A percentile compares a stretch with the other conserved stretches of the same genome.
These are phyloP conservation scores for Claviceps spartinae DNA, from an alignment of 2,329 filamentous ascomycete species.

Conservation along the genomic window DNA sequence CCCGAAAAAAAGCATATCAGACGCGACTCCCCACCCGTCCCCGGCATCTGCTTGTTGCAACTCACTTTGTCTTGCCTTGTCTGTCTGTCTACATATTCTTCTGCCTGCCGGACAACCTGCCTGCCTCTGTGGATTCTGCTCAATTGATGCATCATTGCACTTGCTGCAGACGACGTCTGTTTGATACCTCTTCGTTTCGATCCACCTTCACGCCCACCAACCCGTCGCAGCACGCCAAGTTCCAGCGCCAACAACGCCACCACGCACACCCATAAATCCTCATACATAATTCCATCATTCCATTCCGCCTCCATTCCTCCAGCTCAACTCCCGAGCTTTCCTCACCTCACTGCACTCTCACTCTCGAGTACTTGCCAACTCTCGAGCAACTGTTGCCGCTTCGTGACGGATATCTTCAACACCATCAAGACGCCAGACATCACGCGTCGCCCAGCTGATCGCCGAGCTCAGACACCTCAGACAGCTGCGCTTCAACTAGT, in stretches of 20 bases:
- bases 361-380: neutral
- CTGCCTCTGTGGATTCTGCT: neutral
- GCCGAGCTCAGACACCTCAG: neutral
- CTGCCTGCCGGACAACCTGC: neutral
- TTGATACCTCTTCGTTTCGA: neutral
- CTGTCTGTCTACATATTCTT: neutral
- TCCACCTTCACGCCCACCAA: constrained; percentile 2
- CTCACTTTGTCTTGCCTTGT: neutral
- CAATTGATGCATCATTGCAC: neutral
- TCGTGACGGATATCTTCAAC: neutral
- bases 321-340: neutral
- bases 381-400: neutral
- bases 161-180: neutral
- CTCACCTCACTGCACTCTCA: neutral
- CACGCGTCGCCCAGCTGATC: neutral
- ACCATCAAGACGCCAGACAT: neutral
- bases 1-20: constrained; percentile 7
- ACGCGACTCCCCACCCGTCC: constrained; percentile 2
- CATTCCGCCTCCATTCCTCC: neutral
- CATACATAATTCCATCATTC: neutral
- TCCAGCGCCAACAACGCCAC: neutral
- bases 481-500: neutral
- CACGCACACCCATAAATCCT: neutral
- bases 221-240: neutral
- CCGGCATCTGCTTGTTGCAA: constrained; percentile 1